Evolutionary conservation across 495 filamentous ascomycete genomes (phyloP), one percentile per base, ranked within the genome.

Genomic region (Polyplosphaeria fusca): DNA sequence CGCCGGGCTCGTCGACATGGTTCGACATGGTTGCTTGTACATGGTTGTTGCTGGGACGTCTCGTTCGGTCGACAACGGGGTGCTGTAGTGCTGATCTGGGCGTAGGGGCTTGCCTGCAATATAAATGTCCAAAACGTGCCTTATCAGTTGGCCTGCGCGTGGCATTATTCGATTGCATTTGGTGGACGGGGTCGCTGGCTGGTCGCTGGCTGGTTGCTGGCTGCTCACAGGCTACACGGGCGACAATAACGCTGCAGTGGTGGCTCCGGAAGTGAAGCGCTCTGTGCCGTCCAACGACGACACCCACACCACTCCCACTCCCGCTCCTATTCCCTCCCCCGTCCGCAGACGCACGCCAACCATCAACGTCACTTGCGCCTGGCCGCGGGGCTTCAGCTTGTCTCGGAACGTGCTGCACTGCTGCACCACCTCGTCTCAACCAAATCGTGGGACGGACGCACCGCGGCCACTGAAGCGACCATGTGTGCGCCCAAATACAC

Each of bases 131-230:
- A 47, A 55, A 61, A 61, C 43, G 51, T 58, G 51, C 51, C 61
- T 64, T 64, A 64, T 64, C 61, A 60, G 61, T 61, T 51, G 51
- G 58, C 52, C 56, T 44, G 50, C 35, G 35, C 46, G 16, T 22
- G 52, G 14, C 4, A 38, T 64, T 64, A 64, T 51, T 60, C 51
- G 45, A 59, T 64, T 44, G 52, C 61, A 64, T 64, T 57, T 59
- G 18, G 37, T 55, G 52, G 25, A 12, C 54, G 35, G 45, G 9
- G 9, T 35, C 9, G 30, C n/a, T n/a, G n/a, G n/a, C n/a, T n/a
- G n/a, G n/a, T n/a, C n/a, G n/a, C n/a, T 35, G 7, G 30, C 30
- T 7, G 54, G 13, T 0, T 23, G 4, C 47, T 39, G 24, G 18
- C 4, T 41, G 12, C 30, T 13, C 12, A 51, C 30, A 40, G 26